These are phyloP conservation scores for Nelumbo lutea DNA, from an alignment of 164 flowering plant species.

Conservation along the genomic window DNA sequence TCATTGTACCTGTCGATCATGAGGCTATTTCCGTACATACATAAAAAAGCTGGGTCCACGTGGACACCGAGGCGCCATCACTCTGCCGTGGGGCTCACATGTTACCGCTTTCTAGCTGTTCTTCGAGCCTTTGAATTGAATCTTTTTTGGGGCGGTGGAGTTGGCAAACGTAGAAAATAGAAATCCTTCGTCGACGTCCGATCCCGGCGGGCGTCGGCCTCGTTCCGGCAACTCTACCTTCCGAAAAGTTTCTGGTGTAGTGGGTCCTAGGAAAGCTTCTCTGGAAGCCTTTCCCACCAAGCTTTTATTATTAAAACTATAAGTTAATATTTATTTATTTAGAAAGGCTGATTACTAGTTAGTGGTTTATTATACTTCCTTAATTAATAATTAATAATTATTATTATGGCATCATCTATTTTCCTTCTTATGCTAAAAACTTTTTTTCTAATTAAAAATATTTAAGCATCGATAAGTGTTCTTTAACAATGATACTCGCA, in stretches of 20 bases:
- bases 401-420: too few relatives aligned
- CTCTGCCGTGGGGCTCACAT: background rate
- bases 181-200: background rate
- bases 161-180: background rate
- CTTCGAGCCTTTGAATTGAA: background rate
- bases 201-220: background rate
- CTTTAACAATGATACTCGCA: too few relatives aligned
- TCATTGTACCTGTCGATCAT: too few relatives aligned
- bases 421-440: too few relatives aligned
- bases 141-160: background rate
- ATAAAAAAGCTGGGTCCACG: background rate
- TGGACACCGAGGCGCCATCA: background rate
- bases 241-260: background rate
- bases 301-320: too few relatives aligned
- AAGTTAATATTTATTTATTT: too few relatives aligned
- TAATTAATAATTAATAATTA: too few relatives aligned
- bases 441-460: too few relatives aligned
- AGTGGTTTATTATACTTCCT: too few relatives aligned
- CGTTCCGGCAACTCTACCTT: background rate
- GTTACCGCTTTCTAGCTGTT: background rate
- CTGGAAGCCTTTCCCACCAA: too few relatives aligned
- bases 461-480: too few relatives aligned
- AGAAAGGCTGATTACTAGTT: too few relatives aligned
- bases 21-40: background rate
- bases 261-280: background rate